These are phyloP conservation scores for Colletotrichum scovillei DNA, from an alignment of 2,329 filamentous ascomycete species.

Conservation along the genomic window DNA sequence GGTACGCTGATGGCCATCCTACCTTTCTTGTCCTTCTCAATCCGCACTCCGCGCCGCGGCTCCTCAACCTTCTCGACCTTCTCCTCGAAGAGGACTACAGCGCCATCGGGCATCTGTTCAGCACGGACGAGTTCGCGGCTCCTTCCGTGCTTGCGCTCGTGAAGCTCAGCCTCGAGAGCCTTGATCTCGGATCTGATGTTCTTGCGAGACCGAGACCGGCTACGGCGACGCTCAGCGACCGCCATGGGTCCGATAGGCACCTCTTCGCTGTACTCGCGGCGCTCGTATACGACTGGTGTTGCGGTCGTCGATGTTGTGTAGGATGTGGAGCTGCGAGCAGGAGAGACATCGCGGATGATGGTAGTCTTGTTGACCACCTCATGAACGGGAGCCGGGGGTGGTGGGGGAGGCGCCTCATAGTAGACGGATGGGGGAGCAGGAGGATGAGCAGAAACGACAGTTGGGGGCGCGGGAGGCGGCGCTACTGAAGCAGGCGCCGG, in stretches of 20 bases:
- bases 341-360: conserved; percentile 62
- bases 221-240: conserved; percentile 51
- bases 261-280: conserved; percentile 49
- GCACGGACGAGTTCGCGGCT: conserved; percentile 67
- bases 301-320: conserved; percentile 48
- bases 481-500: conserved; percentile 35
- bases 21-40: conserved; percentile 96
- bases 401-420: conserved; percentile 47
- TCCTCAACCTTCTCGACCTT: conserved; percentile 66
- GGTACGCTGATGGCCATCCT: conserved; percentile 89
- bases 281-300: conserved; percentile 54
- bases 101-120: conserved; percentile 68
- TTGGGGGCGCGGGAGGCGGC: conserved; percentile 47
- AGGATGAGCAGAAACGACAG: conserved; percentile 40
- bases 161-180: conserved; percentile 73
- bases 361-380: conserved; percentile 59
- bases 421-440: conserved; percentile 45
- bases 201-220: conserved; percentile 57
- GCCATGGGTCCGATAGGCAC: conserved; percentile 54
- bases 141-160: conserved; percentile 44
- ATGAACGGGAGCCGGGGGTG: conserved; percentile 43
- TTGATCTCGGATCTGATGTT: conserved; percentile 80
- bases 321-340: conserved; percentile 47
- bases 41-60: conserved; percentile 68
- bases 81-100: conserved; percentile 73